Evolutionary conservation across 306 rosid genomes (phyloP).

Genomic region (Fagus sylvatica): DNA sequence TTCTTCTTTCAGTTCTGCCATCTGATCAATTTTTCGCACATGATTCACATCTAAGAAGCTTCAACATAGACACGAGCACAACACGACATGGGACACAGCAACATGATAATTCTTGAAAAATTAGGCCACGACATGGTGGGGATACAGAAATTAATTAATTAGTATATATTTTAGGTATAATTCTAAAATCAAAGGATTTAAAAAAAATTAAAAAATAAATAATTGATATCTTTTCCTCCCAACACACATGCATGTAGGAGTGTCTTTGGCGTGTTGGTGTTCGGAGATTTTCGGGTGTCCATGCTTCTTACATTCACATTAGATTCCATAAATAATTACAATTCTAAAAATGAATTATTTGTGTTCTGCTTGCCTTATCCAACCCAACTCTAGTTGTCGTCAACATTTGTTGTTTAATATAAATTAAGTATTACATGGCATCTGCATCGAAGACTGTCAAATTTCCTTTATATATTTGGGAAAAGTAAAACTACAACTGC

Average conservation of each 20-base stretch:
- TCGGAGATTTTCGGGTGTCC: background rate
- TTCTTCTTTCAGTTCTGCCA: conserved; percentile 1
- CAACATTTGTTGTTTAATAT: background rate
- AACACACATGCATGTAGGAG: too few species aligned
- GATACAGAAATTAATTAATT: too few species aligned
- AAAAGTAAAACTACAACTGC: background rate
- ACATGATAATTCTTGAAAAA: too few species aligned
- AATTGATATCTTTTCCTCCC: too few species aligned
- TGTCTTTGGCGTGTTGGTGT: too few species aligned
- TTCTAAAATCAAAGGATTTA: too few species aligned
- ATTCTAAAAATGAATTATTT: background rate
- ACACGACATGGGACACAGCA: too few species aligned
- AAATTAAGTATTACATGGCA: background rate
- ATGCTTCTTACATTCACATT: background rate
- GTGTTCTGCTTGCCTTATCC: background rate
- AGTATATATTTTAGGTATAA: too few species aligned
- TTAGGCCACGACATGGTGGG: too few species aligned
- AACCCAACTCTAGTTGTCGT: background rate
- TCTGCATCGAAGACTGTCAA: background rate
- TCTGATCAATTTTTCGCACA: background rate
- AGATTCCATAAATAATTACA: background rate
- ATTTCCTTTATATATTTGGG: background rate
- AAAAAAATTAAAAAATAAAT: too few species aligned
- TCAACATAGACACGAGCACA: too few species aligned
- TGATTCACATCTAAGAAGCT: too few species aligned